Percentiles rank a stretch among this genome's conserved stretches.
Conservation (phyloP, 768 basidiomycete species). For the Trametopsis cervina region DNA sequence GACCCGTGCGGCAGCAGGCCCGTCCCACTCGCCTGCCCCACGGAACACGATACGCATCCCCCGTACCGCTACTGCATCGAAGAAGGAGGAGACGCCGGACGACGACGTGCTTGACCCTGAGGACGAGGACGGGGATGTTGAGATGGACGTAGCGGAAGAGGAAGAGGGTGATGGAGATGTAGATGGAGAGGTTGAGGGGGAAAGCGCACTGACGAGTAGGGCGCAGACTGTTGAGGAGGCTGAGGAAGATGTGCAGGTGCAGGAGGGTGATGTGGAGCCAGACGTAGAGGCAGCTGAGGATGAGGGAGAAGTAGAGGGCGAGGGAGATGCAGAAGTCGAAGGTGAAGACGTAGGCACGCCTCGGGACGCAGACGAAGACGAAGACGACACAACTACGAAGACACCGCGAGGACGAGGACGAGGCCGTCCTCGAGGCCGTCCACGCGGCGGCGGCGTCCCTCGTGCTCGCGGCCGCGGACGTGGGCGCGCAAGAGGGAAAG, state of each 20-base stretch:
- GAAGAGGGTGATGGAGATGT: constrained; percentile 25
- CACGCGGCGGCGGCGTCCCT: constrained; percentile 13
- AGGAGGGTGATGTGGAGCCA: constrained; percentile 21
- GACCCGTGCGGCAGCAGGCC: constrained; percentile 18
- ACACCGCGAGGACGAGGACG: constrained; percentile 19
- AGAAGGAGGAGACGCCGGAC: constrained; percentile 24
- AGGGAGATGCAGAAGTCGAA: constrained; percentile 6
- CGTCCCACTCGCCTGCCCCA: constrained; percentile 22
- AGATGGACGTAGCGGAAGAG: constrained; percentile 9
- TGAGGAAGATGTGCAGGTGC: constrained; percentile 28
- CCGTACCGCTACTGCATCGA: constrained; percentile 8
- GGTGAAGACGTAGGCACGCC: constrained; percentile 9
- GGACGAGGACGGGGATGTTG: constrained; percentile 27
- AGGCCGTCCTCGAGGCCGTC: constrained; percentile 20
- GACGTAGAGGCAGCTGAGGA: constrained; percentile 9
- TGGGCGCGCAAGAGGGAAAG: constrained; percentile 23
- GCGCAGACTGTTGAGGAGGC: constrained; percentile 15
- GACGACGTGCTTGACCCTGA: constrained; percentile 23
- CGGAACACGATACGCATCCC: constrained; percentile 24
- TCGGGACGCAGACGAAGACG: constrained; percentile 10
- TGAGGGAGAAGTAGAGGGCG: constrained; percentile 8
- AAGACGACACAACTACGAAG: constrained; percentile 14
- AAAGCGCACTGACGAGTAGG: constrained; percentile 13
- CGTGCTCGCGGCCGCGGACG: constrained; percentile 23
- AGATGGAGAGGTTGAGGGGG: constrained; percentile 15